phyloP scores from a whole-genome alignment of 352 stramenopile genomes.

The Pythium biforme region DNA sequence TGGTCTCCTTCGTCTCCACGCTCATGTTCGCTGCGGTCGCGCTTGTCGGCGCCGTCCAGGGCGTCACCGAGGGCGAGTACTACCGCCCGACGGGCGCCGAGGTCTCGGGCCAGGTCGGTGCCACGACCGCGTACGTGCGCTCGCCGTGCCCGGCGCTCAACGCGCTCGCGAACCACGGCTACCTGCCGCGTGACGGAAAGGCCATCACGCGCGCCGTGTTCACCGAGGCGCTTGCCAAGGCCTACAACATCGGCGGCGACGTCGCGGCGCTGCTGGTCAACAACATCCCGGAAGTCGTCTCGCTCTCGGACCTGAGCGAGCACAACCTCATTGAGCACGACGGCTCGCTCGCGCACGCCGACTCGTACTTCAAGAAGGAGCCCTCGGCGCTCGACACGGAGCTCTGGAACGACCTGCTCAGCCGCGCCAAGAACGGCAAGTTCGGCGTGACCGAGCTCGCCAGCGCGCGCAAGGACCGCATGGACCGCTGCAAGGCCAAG shows the following conservation, averaged over 20 bases:
- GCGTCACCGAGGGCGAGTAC: constrained; percentile 19
- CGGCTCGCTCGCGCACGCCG: constrained; percentile 40
- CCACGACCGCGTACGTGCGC: constrained; percentile 24
- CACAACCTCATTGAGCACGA: constrained; percentile 59
- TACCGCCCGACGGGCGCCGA: constrained; percentile 23
- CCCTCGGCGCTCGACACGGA: constrained; percentile 29
- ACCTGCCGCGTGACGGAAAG: constrained; percentile 44
- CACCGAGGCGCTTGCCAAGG: constrained; percentile 16
- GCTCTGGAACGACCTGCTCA: constrained; percentile 36
- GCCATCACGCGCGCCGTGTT: constrained; percentile 26
- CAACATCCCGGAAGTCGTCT: constrained; percentile 16
- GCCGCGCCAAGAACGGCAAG: constrained; percentile 17
- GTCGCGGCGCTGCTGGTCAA: constrained; percentile 16
- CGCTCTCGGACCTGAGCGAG: constrained; percentile 35
- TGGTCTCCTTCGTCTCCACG: constrained; percentile 13
- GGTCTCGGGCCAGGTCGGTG: constrained; percentile 21
- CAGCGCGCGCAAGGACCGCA: not conserved
- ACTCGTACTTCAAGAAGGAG: constrained; percentile 36
- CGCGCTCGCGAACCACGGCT: constrained; percentile 37
- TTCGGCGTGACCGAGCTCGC: constrained; percentile 17
- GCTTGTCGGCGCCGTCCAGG: not conserved
- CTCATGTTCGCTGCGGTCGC: not conserved
- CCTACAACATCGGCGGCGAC: constrained; percentile 24
- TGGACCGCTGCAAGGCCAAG: constrained; percentile 12
- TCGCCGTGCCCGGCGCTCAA: constrained; percentile 43